phyloP scores from a whole-genome alignment of 176 grass and related monocot genomes.

The Eragrostis nindensis region DNA sequence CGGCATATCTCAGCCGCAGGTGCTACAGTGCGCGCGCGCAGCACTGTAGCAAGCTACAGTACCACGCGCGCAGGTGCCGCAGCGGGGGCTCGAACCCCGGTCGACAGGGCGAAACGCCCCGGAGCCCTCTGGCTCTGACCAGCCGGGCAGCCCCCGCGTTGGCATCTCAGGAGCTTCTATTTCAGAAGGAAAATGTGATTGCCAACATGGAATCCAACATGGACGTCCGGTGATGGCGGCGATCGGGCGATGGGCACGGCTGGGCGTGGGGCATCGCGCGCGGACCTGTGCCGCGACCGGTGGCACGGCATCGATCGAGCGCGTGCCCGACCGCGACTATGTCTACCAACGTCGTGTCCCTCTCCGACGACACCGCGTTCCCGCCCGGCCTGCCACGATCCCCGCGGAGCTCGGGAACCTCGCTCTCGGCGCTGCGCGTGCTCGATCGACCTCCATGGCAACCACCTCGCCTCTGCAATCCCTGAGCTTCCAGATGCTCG shows the following conservation, averaged over 20 bases:
- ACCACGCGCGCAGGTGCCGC: too few species aligned
- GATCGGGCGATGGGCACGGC: background rate
- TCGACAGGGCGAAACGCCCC: too few species aligned
- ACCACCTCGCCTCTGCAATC: constrained; percentile 47
- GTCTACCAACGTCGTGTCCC: constrained; percentile 89
- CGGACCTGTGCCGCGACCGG: constrained; percentile 87
- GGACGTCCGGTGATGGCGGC: constrained; percentile 10
- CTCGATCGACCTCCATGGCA: constrained; percentile 95
- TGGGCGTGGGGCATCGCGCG: background rate
- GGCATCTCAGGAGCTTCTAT: too few species aligned
- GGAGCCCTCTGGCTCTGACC: too few species aligned
- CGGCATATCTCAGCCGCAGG: too few species aligned
- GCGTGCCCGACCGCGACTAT: constrained; percentile 61
- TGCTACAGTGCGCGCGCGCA: too few species aligned
- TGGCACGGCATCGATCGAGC: constrained; percentile 99
- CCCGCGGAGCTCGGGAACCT: constrained; percentile 72
- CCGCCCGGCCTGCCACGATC: constrained; percentile 75
- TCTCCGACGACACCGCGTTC: constrained; percentile 97
- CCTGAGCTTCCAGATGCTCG: constrained; percentile 61
- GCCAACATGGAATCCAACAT: too few species aligned
- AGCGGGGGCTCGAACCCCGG: too few species aligned
- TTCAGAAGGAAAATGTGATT: too few species aligned
- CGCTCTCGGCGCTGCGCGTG: constrained; percentile 55
- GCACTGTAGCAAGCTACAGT: too few species aligned
- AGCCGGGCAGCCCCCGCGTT: too few species aligned